A percentile compares a stretch with the other conserved stretches of the same genome.
Conservation (phyloP, 352 stramenopile genomes). For the Nothophytophthora sp. region DNA sequence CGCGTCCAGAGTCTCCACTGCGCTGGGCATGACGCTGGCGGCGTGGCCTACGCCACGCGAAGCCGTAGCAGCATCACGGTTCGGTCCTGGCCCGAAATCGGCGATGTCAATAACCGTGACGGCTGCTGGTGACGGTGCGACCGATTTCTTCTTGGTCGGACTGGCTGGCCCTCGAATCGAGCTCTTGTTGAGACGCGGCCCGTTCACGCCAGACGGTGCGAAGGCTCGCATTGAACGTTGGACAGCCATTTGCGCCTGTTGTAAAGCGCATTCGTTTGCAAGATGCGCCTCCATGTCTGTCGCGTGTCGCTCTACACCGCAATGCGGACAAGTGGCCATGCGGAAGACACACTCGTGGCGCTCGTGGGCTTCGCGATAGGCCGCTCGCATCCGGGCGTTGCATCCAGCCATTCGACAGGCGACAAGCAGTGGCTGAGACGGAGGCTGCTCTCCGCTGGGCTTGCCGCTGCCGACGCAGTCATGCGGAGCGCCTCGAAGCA, state of each 20-base stretch:
- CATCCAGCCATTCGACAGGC: conserved; percentile 23
- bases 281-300: conserved; percentile 33
- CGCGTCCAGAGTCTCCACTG: neutral
- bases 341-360: conserved; percentile 47
- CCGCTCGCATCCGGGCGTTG: conserved; percentile 29
- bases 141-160: neutral
- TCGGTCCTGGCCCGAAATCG: neutral
- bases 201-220: conserved; percentile 5
- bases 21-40: neutral
- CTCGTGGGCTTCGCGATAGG: conserved; percentile 55
- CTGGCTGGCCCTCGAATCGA: conserved; percentile 29
- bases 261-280: conserved; percentile 30
- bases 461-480: conserved; percentile 4
- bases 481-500: conserved; percentile 11
- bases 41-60: neutral
- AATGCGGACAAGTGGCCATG: conserved; percentile 38
- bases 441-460: neutral
- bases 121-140: neutral
- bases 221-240: conserved; percentile 25
- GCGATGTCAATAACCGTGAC: conserved; percentile 4
- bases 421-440: conserved; percentile 7
- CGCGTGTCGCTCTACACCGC: conserved; percentile 37
- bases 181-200: conserved; percentile 14
- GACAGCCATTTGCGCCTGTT: conserved; percentile 27
- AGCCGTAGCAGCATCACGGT: no score